phyloP scores from a whole-genome alignment of 345 rosid species.

The Eucalyptus erythrocorys region DNA sequence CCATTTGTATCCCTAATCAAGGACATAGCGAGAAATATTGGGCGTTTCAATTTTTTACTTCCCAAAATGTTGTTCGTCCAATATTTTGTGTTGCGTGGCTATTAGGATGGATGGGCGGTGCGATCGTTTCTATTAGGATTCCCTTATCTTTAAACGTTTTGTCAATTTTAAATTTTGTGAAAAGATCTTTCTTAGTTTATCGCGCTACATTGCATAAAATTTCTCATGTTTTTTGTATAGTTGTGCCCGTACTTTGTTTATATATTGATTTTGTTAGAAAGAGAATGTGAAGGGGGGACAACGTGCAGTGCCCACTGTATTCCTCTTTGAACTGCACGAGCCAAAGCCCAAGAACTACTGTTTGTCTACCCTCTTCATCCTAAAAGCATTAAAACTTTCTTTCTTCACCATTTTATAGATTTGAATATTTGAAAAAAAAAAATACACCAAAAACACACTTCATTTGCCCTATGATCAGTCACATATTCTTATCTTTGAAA shows the following conservation, averaged over 20 bases:
- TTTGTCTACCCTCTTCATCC: neutral
- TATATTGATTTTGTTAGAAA: neutral
- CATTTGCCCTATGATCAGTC: neutral
- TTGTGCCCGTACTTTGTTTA: neutral
- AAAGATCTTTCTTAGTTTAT: neutral
- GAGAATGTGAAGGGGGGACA: neutral
- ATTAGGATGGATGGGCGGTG: neutral
- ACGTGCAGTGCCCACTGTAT: neutral
- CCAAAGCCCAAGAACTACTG: neutral
- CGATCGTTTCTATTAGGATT: neutral
- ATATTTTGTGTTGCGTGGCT: neutral
- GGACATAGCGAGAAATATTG: neutral
- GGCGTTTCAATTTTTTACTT: neutral
- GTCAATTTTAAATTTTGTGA: neutral
- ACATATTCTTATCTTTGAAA: neutral
- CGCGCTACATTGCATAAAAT: neutral
- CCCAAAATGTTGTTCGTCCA: neutral
- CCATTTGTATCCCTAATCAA: neutral
- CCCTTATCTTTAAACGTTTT: neutral
- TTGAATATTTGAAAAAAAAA: neutral
- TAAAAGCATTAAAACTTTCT: neutral
- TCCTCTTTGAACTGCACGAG: neutral
- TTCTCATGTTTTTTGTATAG: neutral
- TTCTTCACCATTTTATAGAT: neutral
- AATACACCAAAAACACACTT: neutral